Evolutionary conservation across 2,329 filamentous ascomycete genomes (phyloP).

Genomic region (Metarhizium anisopliae): DNA sequence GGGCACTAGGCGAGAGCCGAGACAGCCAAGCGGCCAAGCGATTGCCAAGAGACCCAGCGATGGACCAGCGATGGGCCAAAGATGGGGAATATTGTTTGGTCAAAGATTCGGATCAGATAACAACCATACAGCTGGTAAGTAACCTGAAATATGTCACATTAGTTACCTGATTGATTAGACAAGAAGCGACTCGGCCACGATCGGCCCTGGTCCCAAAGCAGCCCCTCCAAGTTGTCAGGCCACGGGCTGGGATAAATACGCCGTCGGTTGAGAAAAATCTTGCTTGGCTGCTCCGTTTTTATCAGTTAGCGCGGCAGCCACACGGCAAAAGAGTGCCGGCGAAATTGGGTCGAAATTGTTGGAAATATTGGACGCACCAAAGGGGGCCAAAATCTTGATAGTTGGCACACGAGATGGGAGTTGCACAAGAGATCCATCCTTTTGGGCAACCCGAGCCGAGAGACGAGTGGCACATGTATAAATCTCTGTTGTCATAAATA

Average conservation of each 20-base stretch:
- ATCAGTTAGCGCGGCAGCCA: slow-evolving; percentile 1
- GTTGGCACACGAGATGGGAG: neutral
- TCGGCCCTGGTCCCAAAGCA: neutral
- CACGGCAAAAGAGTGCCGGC: slow-evolving; percentile 1
- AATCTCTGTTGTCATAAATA: too few relatives aligned
- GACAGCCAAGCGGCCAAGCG: neutral
- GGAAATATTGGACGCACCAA: neutral
- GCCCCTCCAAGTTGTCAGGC: neutral
- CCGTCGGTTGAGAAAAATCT: neutral
- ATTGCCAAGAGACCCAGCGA: neutral
- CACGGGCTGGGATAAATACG: neutral
- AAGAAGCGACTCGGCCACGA: neutral
- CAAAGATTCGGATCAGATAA: slow-evolving; percentile 7
- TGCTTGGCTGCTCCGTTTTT: neutral
- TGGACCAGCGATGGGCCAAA: neutral
- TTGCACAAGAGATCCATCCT: too few relatives aligned
- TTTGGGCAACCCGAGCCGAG: too few relatives aligned
- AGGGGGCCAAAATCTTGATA: neutral
- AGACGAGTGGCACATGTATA: too few relatives aligned
- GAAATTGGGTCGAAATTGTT: neutral
- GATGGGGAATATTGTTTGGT: neutral
- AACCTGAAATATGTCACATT: neutral
- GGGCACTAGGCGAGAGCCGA: neutral
- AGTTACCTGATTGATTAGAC: slow-evolving; percentile 6
- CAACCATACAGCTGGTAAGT: neutral